Conservation (phyloP, 441 rosid genomes). For the Populus hybrid region DNA sequence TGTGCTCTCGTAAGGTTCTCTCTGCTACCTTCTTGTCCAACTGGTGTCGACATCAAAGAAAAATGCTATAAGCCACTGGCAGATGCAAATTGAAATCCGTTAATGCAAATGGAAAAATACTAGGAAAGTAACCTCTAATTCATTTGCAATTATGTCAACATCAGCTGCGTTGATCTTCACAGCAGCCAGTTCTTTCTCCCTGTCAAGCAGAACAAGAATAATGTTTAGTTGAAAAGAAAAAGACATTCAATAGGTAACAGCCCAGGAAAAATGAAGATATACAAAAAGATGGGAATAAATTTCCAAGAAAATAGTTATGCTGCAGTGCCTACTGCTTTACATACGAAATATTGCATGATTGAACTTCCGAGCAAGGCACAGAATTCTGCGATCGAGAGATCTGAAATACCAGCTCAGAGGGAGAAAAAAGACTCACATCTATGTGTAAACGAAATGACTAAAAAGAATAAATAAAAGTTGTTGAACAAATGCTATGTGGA, state of each 20-base stretch:
- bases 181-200: conserved; percentile 95
- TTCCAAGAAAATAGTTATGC: not conserved
- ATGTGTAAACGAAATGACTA: not conserved
- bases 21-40: conserved; percentile 88
- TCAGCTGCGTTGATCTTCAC: conserved; percentile 94
- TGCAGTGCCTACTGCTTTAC: not conserved
- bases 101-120: not conserved
- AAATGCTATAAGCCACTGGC: conserved; percentile 15
- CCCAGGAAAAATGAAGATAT: not conserved
- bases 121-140: conserved; percentile 68
- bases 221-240: not conserved
- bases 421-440: not conserved
- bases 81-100: not conserved
- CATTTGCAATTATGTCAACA: conserved; percentile 79
- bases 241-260: not conserved
- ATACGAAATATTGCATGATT: not conserved
- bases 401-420: too few species aligned
- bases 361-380: not conserved
- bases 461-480: not conserved
- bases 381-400: not conserved
- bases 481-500: not conserved
- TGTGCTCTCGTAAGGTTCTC: conserved; percentile 90
- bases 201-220: conserved; percentile 17
- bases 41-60: conserved; percentile 32
- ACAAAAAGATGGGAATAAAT: not conserved